Conservation (phyloP, 148 eudicot species). For the Pouteria glomerata region DNA sequence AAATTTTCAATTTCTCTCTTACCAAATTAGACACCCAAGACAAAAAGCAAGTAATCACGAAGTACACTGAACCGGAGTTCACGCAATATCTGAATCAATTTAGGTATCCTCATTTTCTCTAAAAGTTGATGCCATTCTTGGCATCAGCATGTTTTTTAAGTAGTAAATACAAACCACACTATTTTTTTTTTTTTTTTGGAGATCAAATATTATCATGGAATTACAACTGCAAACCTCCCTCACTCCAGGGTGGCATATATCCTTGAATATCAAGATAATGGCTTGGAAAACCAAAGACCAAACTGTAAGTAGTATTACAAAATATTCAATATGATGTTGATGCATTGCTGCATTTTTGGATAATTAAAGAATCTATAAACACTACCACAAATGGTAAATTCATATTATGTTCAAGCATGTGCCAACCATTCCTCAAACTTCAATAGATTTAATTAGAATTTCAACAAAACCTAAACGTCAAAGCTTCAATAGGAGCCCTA, state of each 20-base stretch:
- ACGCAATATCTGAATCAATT: not conserved
- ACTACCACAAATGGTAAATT: not conserved
- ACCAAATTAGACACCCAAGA: too few relatives aligned
- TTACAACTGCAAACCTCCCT: not conserved
- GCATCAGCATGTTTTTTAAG: not conserved
- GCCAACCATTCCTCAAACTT: not conserved
- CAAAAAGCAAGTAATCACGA: too few relatives aligned
- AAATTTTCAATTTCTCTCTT: too few relatives aligned
- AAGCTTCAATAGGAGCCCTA: too few relatives aligned
- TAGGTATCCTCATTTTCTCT: not conserved
- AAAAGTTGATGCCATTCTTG: not conserved
- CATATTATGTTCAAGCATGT: not conserved
- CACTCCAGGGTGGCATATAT: not conserved
- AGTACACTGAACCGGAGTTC: not conserved
- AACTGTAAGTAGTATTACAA: not conserved
- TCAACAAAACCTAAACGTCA: not conserved
- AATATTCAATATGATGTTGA: not conserved
- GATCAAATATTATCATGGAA: not conserved
- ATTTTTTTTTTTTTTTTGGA: not conserved
- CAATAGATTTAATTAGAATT: not conserved
- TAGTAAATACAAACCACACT: not conserved
- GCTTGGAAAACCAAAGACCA: not conserved
- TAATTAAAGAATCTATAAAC: not conserved
- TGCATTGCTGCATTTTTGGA: not conserved
- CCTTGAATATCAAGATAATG: not conserved